Evolutionary conservation across 73 alveolate species (phyloP).

Genomic region (Symbiodinium pilosum): DNA sequence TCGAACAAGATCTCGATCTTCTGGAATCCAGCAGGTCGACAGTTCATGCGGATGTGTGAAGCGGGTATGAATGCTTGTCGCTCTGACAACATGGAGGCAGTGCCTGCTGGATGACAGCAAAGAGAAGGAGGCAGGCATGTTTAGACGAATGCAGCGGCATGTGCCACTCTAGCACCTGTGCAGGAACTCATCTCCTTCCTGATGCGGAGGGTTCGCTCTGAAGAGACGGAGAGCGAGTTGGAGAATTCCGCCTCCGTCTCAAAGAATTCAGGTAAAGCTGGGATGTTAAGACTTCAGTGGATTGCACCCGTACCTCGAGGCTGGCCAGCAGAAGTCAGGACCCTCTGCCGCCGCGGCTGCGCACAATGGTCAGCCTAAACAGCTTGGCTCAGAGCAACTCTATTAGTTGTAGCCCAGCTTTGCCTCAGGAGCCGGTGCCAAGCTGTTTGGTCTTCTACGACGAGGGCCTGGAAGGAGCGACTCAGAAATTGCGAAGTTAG

Average conservation of each 20-base stretch:
- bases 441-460: slow-evolving; percentile 1
- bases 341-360: background rate
- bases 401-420: too few species aligned
- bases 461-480: background rate
- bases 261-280: too few species aligned
- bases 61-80: too few species aligned
- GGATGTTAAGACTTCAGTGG: too few species aligned
- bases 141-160: background rate
- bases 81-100: slow-evolving; percentile 33
- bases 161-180: too few species aligned
- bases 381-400: too few species aligned
- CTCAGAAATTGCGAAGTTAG: background rate
- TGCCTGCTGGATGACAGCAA: slow-evolving; percentile 78
- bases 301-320: too few species aligned
- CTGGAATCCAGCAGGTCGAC: slow-evolving; percentile 28
- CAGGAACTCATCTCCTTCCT: slow-evolving; percentile 67
- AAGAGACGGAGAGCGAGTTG: background rate
- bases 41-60: background rate
- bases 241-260: background rate
- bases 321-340: background rate
- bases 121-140: slow-evolving; percentile 53
- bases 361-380: too few species aligned
- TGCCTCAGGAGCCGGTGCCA: slow-evolving; percentile 36
- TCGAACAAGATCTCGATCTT: slow-evolving; percentile 77
- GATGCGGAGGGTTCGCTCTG: slow-evolving; percentile 53